Percentiles rank a stretch among this genome's conserved stretches.
phyloP scores from a whole-genome alignment of 2,329 filamentous ascomycete species.

The Pseudogymnoascus sp. region DNA sequence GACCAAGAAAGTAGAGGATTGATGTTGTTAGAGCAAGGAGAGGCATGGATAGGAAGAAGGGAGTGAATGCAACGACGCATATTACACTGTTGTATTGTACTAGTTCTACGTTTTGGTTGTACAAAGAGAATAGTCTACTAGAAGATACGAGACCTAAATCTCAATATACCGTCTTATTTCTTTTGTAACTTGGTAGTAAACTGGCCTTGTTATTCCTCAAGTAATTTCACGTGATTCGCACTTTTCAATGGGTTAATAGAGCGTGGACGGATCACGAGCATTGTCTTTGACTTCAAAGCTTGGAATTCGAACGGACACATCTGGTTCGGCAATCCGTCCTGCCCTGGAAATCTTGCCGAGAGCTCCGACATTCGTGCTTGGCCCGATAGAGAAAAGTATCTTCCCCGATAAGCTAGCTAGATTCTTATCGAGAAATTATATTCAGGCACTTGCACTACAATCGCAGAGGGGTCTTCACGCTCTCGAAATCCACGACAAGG shows the following conservation, averaged over 20 bases:
- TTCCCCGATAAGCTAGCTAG: conserved; percentile 8
- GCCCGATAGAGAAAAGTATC: conserved; percentile 8
- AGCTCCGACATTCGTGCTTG: background rate
- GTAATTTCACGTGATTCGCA: conserved; percentile 1
- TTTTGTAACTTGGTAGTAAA: background rate
- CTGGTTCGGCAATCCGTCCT: conserved; percentile 5
- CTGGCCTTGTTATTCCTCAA: background rate
- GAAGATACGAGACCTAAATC: conserved; percentile 7
- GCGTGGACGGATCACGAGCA: background rate
- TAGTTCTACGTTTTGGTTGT: conserved; percentile 27
- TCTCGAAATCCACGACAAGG: background rate
- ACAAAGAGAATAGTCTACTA: conserved; percentile 20
- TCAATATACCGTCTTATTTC: conserved; percentile 9
- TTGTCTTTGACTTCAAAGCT: background rate
- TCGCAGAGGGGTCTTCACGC: background rate
- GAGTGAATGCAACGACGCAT: conserved; percentile 12
- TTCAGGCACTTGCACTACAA: background rate
- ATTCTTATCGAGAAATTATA: conserved; percentile 9
- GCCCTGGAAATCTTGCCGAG: conserved; percentile 8
- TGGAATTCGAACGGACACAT: background rate
- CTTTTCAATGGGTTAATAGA: background rate
- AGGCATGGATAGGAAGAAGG: conserved; percentile 21
- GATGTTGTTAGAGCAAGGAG: conserved; percentile 9
- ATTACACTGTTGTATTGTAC: conserved; percentile 21
- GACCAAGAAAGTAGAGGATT: conserved; percentile 7